Evolutionary conservation across 768 basidiomycete species (phyloP).

Genomic region (Panellus pusillus): DNA sequence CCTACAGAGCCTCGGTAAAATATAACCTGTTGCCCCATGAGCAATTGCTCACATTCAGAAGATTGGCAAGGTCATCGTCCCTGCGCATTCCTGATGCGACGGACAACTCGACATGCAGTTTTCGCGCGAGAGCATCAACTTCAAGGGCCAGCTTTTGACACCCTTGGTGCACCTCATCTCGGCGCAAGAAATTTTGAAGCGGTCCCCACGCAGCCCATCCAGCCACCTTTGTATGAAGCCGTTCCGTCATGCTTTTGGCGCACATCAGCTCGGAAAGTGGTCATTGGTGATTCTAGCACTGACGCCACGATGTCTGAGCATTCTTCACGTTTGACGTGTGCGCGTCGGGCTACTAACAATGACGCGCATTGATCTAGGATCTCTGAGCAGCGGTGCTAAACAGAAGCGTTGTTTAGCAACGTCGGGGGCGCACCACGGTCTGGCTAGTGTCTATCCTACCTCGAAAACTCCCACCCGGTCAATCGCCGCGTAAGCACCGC

Average conservation of each 20-base stretch:
- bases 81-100: not conserved
- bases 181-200: slow-evolving; percentile 37
- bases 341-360: slow-evolving; percentile 1
- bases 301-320: not conserved
- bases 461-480: not conserved
- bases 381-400: slow-evolving; percentile 2
- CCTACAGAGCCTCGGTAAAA: slow-evolving; percentile 34
- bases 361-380: not conserved
- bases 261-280: not conserved
- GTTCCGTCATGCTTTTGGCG: slow-evolving; percentile 27
- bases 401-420: not conserved
- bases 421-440: not conserved
- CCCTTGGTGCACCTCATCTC: slow-evolving; percentile 41
- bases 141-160: slow-evolving; percentile 38
- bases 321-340: not conserved
- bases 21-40: slow-evolving; percentile 30
- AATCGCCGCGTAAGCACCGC: not conserved
- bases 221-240: slow-evolving; percentile 31
- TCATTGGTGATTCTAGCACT: not conserved
- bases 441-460: not conserved
- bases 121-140: slow-evolving; percentile 36
- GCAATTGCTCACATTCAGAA: slow-evolving; percentile 19
- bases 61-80: not conserved
- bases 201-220: slow-evolving; percentile 38
- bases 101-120: slow-evolving; percentile 33